phyloP scores from a whole-genome alignment of 306 rosid species.

The Lathyrus tuberosus region DNA sequence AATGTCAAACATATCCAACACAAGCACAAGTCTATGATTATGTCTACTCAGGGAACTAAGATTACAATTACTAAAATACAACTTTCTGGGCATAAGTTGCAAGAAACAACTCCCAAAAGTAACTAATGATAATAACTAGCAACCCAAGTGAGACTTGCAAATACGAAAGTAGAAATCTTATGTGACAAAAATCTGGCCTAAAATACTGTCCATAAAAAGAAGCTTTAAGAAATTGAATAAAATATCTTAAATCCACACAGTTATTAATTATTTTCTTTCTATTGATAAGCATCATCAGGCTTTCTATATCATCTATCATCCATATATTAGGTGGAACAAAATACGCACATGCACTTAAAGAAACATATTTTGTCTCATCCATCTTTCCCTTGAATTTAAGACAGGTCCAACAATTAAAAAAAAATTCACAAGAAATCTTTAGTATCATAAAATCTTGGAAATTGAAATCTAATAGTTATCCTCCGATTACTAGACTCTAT shows the following conservation, averaged over 20 bases:
- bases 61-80: neutral
- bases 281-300: neutral
- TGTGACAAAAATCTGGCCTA: neutral
- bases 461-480: neutral
- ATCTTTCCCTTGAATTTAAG: neutral
- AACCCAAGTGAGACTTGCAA: neutral
- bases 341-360: neutral
- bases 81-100: conserved; percentile 1
- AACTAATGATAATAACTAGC: neutral
- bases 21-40: neutral
- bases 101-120: conserved; percentile 10
- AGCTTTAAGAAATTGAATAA: neutral
- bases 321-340: neutral
- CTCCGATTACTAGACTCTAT: neutral
- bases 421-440: neutral
- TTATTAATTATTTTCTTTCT: conserved; percentile 12
- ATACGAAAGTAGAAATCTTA: neutral
- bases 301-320: neutral
- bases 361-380: conserved; percentile 1
- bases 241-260: neutral
- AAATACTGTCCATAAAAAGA: conserved; percentile 7
- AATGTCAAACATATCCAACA: neutral
- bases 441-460: neutral
- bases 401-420: conserved; percentile 3
- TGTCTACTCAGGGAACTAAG: neutral